Percentiles rank a stretch among this genome's conserved stretches.
Evolutionary conservation across 2,329 filamentous ascomycete genomes (phyloP).

Genomic region (Metarhizium humberi): DNA sequence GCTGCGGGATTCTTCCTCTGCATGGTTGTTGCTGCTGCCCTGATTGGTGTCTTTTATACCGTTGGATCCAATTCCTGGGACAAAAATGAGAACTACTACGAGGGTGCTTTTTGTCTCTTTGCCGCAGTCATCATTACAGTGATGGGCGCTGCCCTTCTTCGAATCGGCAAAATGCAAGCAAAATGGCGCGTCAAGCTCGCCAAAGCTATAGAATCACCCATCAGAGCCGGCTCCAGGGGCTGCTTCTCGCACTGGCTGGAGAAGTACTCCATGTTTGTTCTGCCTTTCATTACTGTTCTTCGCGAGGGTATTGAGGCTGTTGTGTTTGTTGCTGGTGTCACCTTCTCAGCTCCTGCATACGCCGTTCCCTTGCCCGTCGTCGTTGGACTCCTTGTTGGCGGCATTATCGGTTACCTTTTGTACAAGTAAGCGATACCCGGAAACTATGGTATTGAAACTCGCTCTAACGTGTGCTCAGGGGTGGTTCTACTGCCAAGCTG

Average conservation of each 20-base stretch:
- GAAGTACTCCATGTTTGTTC: constrained; percentile 77
- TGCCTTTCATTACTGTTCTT: constrained; percentile 83
- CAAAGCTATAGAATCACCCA: constrained; percentile 50
- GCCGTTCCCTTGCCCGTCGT: constrained; percentile 72
- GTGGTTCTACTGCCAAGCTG: constrained; percentile 31
- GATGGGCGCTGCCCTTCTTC: constrained; percentile 71
- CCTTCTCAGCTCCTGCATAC: constrained; percentile 63
- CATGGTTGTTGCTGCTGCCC: constrained; percentile 52
- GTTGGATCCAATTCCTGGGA: constrained; percentile 60
- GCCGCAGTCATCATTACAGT: constrained; percentile 73
- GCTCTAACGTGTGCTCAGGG: constrained; percentile 16
- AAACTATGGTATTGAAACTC: background rate
- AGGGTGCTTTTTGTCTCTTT: constrained; percentile 67
- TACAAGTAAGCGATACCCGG: constrained; percentile 54
- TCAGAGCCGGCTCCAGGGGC: constrained; percentile 32
- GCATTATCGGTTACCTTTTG: constrained; percentile 59
- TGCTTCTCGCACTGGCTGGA: constrained; percentile 56
- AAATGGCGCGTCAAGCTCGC: constrained; percentile 84
- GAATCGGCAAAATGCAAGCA: constrained; percentile 72
- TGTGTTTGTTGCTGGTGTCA: constrained; percentile 78
- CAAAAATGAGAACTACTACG: constrained; percentile 65
- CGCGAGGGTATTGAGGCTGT: constrained; percentile 81
- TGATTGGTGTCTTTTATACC: constrained; percentile 65
- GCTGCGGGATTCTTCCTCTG: constrained; percentile 53
- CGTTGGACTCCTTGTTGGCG: constrained; percentile 59